Conservation (phyloP, 2,329 filamentous ascomycete genomes). For the Xylaria sp. region DNA sequence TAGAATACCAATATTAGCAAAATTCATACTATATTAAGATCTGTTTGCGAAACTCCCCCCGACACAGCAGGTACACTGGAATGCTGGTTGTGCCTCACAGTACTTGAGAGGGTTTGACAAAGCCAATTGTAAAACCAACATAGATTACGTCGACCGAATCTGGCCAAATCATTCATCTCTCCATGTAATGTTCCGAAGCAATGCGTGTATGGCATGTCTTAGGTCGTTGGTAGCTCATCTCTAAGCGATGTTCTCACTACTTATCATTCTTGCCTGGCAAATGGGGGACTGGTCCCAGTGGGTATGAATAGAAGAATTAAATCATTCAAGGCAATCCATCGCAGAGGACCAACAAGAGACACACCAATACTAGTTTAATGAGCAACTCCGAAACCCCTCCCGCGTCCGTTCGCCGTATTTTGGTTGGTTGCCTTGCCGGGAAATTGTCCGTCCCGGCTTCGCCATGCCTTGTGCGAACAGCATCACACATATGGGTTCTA, state of each 20-base stretch:
- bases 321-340: constrained; percentile 12
- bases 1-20: constrained; percentile 4
- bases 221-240: constrained; percentile 23
- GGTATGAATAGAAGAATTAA: not conserved
- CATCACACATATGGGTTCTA: constrained; percentile 3
- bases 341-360: not conserved
- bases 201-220: constrained; percentile 36
- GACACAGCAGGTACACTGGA: constrained; percentile 1
- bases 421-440: constrained; percentile 30
- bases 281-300: not conserved
- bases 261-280: not conserved
- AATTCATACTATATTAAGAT: not conserved
- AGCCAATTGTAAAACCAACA: constrained; percentile 28
- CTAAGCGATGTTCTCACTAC: not conserved
- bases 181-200: not conserved
- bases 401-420: constrained; percentile 28
- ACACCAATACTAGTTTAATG: constrained; percentile 24
- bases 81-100: constrained; percentile 10
- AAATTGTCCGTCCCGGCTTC: constrained; percentile 28
- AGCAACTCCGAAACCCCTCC: constrained; percentile 39
- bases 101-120: constrained; percentile 20
- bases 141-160: constrained; percentile 14
- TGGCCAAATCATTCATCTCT: constrained; percentile 4
- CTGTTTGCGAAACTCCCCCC: not conserved
- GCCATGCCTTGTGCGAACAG: constrained; percentile 32